Base-by-base conservation (phyloP, 148 eudicot species). In the Nyssa sinensis region DNA sequence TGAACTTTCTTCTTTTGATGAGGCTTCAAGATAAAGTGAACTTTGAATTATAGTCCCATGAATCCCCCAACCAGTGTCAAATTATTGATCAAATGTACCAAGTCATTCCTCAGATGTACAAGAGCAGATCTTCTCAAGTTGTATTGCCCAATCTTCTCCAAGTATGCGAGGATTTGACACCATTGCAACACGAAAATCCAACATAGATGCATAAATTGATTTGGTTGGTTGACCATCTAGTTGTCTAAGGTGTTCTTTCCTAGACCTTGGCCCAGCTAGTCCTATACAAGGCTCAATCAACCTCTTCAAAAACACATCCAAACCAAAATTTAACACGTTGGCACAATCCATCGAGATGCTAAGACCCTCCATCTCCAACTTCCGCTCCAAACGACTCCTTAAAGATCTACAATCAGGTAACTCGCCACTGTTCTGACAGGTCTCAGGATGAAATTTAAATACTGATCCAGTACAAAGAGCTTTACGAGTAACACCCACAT, bases 221-320 rank as follows among this genome's bases (percentile, higher is more conserved):
- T 60, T 39, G 28, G 27, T 39, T 49, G 67, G 75, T 71, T n/a
- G n/a, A n/a, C n/a, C n/a, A n/a, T n/a, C n/a, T n/a, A n/a, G n/a
- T n/a, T n/a, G 67, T 64, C 78, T 58, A 59, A 23, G 41, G 64
- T 31, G 64, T 55, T 67, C 67, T 55, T 47, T 71, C 23, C 25
- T 55, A 74, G 30, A 33, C 59, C 74, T 82, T 58, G 85, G 75
- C 72, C 75, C 44, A 53, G 86, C 81, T 9, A 87, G 62, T 64
- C 71, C 81, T 7, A 84, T 71, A 74, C 90, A 81, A 37, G 88
- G 86, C 62, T 82, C 83, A 16, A 87, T 77, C 70, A 87, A 74
- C 68, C 83, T 78, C 81, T 84, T 87, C 72, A 87, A 21, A 70
- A n/a, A 87, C 69, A 66, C 84, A 79, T 87, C 82, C 80, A 87